Conservation (phyloP, 306 rosid genomes). For the Vigna angularis region DNA sequence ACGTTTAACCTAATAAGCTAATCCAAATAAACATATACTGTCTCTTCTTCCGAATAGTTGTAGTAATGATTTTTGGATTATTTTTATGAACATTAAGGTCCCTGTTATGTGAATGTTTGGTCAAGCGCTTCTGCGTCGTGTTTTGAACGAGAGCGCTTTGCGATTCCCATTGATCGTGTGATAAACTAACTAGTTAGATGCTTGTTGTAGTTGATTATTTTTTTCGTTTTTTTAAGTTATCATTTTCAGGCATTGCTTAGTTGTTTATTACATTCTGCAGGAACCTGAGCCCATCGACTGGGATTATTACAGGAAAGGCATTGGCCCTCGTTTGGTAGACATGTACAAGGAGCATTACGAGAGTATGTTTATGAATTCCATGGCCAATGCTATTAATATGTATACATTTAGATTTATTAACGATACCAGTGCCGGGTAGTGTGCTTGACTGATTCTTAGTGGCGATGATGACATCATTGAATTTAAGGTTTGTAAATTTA, state of each 20-base stretch:
- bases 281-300: constrained; percentile 98
- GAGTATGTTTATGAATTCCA: constrained; percentile 61
- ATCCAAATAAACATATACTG: background rate
- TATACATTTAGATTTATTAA: background rate
- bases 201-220: background rate
- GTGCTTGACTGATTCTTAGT: constrained; percentile 10
- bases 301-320: constrained; percentile 95
- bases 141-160: constrained; percentile 9
- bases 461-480: background rate
- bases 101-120: background rate
- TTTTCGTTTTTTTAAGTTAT: background rate
- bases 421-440: background rate
- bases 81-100: background rate
- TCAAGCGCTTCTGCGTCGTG: background rate
- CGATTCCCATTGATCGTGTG: background rate
- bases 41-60: background rate
- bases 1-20: background rate
- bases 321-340: constrained; percentile 94
- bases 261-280: constrained; percentile 53
- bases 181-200: constrained; percentile 7
- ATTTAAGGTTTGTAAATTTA: background rate
- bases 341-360: constrained; percentile 98
- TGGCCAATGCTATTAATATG: constrained; percentile 1
- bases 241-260: constrained; percentile 7
- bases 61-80: background rate